These are phyloP conservation scores for Claviceps sp. DNA, from an alignment of 2,329 filamentous ascomycete species.

Conservation along the genomic window DNA sequence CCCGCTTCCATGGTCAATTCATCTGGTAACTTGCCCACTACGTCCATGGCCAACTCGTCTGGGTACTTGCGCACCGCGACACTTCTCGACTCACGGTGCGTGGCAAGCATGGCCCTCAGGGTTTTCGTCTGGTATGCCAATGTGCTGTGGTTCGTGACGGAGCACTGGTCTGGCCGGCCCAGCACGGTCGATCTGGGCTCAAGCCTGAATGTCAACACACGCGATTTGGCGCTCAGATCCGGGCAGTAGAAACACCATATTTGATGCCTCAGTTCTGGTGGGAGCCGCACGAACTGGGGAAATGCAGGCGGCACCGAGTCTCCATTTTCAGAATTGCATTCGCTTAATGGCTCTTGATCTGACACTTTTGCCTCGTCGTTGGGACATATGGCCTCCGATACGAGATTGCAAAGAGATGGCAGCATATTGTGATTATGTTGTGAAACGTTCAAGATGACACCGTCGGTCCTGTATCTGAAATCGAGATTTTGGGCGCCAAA, in stretches of 20 bases:
- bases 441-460: too few species aligned
- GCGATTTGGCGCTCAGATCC: constrained; percentile 13
- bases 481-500: too few species aligned
- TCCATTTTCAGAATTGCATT: background rate
- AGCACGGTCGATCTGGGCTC: background rate
- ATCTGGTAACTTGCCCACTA: too few species aligned
- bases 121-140: constrained; percentile 17
- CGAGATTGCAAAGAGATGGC: too few species aligned
- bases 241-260: constrained; percentile 22
- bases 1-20: constrained; percentile 15
- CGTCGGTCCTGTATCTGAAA: too few species aligned
- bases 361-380: constrained; percentile 7
- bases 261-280: constrained; percentile 20
- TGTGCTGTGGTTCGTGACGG: constrained; percentile 11
- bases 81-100: constrained; percentile 22
- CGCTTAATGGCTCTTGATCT: background rate
- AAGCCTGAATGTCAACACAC: constrained; percentile 10
- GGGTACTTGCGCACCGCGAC: constrained; percentile 19
- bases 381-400: too few species aligned
- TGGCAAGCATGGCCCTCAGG: constrained; percentile 18
- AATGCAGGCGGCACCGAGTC: constrained; percentile 7
- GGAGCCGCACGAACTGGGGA: constrained; percentile 15
- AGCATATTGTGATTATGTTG: too few species aligned
- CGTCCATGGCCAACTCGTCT: constrained; percentile 6
- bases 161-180: constrained; percentile 5